Base-by-base conservation (phyloP, 495 filamentous ascomycete species). In the Antarctomyces pellizariae region DNA sequence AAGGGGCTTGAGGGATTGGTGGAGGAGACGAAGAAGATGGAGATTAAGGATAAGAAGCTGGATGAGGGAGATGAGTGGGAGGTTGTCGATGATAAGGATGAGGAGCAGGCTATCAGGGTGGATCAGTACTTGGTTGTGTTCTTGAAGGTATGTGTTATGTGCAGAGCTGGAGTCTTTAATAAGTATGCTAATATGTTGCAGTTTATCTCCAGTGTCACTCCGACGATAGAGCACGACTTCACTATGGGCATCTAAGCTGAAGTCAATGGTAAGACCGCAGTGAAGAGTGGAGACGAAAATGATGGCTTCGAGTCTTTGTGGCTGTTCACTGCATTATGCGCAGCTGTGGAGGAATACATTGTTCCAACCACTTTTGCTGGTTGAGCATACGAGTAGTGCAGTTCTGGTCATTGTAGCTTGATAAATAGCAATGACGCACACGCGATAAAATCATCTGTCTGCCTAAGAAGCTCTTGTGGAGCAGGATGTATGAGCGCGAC, bases 71-170 rank as follows among this genome's bases (percentile, higher is more conserved):
- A 83, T 28, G 82, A 90, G 42, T 91, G 82, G 83, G 82, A 91
- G 42, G 55, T 83, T 10, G 42, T 58, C 26, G 52, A 65, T 33
- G 63, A 64, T 16, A 62, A 59, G 15, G 77, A 86, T 26, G 71
- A 82, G 26, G 77, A 86, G 45, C 71, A 77, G 16, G 83, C 83
- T 1, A 93, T 91, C 34, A 61, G 89, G 9, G 89, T 93, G 23
- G 89, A 99, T 48, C 86, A 97, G 54, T 97, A 97, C 44, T 51
- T 97, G 35, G 78, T 97, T 13, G 89, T 97, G 2, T 97, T 97
- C 46, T 54, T 97, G 36, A 97, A 97, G 54, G 43, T 47, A 42
- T 12, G 33, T 31, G 47, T 47, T 28, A 9, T 44, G 13, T 15
- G 25, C 24, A 23, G 30, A 5, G 18, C 3, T 13, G 3, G 14